phyloP scores from a whole-genome alignment of 2,329 filamentous ascomycete species.

The Bisporella sp. region DNA sequence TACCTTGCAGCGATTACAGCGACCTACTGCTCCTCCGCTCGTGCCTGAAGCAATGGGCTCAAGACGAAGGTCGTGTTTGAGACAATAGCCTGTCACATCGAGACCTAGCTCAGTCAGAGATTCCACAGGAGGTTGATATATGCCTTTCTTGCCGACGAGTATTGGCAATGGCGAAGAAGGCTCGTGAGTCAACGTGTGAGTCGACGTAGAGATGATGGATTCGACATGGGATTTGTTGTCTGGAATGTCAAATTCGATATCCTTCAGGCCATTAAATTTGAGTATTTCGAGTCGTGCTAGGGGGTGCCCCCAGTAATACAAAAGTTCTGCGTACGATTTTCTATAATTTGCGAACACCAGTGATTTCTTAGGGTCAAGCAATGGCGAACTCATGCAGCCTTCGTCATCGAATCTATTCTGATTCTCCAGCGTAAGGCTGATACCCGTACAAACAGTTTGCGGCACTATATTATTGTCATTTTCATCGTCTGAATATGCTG shows the following conservation, averaged over 20 bases:
- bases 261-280: conserved; percentile 60
- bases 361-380: conserved; percentile 44
- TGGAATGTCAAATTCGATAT: conserved; percentile 25
- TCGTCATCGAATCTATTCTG: conserved; percentile 63
- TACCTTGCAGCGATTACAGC: conserved; percentile 42
- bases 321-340: conserved; percentile 59
- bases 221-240: conserved; percentile 22
- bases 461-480: conserved; percentile 14
- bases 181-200: conserved; percentile 14
- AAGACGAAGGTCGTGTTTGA: conserved; percentile 54
- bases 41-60: conserved; percentile 41
- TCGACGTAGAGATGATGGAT: conserved; percentile 22
- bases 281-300: conserved; percentile 58
- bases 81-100: conserved; percentile 57
- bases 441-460: conserved; percentile 21
- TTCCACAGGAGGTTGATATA: conserved; percentile 41
- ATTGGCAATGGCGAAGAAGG: conserved; percentile 39
- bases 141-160: conserved; percentile 49
- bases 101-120: conserved; percentile 43
- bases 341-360: conserved; percentile 52
- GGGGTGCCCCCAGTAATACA: conserved; percentile 59
- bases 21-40: conserved; percentile 40
- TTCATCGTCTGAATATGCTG: conserved; percentile 25
- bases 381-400: conserved; percentile 52
- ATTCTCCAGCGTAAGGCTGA: conserved; percentile 47